A percentile compares a stretch with the other conserved stretches of the same genome.
phyloP scores from a whole-genome alignment of 1,139 yeast species.

The Saccharomyces hybrid region DNA sequence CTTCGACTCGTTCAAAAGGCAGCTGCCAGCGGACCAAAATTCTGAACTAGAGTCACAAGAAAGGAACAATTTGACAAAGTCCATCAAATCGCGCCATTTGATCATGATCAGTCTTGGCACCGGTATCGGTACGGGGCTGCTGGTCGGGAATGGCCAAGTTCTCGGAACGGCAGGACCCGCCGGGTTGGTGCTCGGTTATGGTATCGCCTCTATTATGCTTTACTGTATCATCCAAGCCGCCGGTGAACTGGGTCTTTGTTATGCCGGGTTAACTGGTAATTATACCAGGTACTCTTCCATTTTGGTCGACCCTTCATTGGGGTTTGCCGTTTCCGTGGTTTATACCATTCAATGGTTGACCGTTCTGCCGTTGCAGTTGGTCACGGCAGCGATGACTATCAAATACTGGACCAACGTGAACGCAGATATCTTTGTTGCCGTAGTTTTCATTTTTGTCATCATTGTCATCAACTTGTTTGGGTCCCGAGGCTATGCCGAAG shows the following conservation, averaged over 20 bases:
- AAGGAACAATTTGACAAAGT: slow-evolving; percentile 29
- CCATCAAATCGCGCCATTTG: slow-evolving; percentile 43
- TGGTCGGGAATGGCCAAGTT: slow-evolving; percentile 66
- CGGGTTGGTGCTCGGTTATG: slow-evolving; percentile 61
- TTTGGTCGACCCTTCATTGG: slow-evolving; percentile 67
- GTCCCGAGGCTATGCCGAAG: slow-evolving; percentile 61
- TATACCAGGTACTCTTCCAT: slow-evolving; percentile 60
- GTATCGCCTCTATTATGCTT: slow-evolving; percentile 57
- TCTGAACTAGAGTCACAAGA: slow-evolving; percentile 9
- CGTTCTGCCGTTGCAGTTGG: slow-evolving; percentile 67
- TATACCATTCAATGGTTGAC: slow-evolving; percentile 75
- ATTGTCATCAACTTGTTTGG: slow-evolving; percentile 56
- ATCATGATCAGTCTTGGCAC: slow-evolving; percentile 77
- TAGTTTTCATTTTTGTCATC: slow-evolving; percentile 51
- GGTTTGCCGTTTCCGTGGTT: slow-evolving; percentile 74
- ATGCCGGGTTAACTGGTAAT: slow-evolving; percentile 69
- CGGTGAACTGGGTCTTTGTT: slow-evolving; percentile 73
- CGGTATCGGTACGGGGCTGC: slow-evolving; percentile 72
- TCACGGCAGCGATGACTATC: slow-evolving; percentile 66
- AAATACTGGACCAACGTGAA: slow-evolving; percentile 57
- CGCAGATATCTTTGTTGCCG: slow-evolving; percentile 57
- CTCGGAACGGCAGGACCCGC: slow-evolving; percentile 71
- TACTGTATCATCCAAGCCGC: slow-evolving; percentile 70
- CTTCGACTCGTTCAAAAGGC: slow-evolving; percentile 21
- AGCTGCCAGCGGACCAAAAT: slow-evolving; percentile 1